Base-by-base conservation (phyloP, 176 grass and related monocot genomes). In the Melocanna baccifera region DNA sequence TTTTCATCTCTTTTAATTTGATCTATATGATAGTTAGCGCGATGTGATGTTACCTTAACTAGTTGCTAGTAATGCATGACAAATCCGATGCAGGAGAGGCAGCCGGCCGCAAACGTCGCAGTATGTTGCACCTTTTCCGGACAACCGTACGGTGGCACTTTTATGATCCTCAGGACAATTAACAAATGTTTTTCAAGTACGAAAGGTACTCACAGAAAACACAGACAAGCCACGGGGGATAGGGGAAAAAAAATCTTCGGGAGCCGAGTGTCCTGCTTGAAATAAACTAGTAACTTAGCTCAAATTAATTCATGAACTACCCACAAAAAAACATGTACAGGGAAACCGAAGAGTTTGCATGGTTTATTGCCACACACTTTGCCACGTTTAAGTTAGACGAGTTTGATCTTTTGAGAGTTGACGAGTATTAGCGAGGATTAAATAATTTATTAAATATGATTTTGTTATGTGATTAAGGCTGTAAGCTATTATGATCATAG, bases 61-160 rank as follows among this genome's bases (percentile, higher is more conserved):
- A 30, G 29, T 36, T 36, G 34, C 4, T 36, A 36, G 34, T 36
- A 36, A 71, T 16, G 61, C 50, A 36, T 73, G 37, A 16, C 83
- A 40, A 57, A 73, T 64, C 81, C 69, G 73, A 72, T 78, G 56
- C 66, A 58, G 63, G 73, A 53, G 66, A 30, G 28, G 12, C 65
- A 90, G 57, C 79, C 63, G 73, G 62, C 81, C 70, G 25, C 47
- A 80, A 64, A 65, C 29, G 11, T 6, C 43, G 70, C 40, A 12
- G 28, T 19, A 39, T 78, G 79, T 76, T 55, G 55, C 4, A 28
- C 73, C 62, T 90, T 90, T 86, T 46, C 16, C 83, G 1, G 57
- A 73, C 88, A 73, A 34, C 25, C 15, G 84, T 86, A 90, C 73
- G 88, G 79, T 47, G 28, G 26, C 73, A 72, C 82, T 67, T 80